Percentiles rank a stretch among this genome's conserved stretches.
These are phyloP conservation scores for Isabelozyma heimii DNA, from an alignment of 805 yeast genomes.

Conservation along the genomic window DNA sequence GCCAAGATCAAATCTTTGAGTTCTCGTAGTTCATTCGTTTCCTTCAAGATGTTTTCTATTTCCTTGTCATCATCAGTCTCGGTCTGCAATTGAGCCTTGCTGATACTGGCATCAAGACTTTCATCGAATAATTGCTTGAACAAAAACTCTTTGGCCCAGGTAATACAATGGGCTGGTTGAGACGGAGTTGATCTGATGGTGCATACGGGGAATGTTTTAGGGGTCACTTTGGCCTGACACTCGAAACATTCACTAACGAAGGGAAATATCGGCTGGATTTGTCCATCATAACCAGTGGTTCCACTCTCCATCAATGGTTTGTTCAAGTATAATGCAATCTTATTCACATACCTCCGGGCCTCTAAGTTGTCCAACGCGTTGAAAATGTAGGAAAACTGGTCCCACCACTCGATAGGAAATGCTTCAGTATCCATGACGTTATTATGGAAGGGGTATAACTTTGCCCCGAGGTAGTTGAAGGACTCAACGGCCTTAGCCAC, in stretches of 20 bases:
- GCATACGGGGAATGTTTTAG: constrained; percentile 92
- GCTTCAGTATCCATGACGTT: constrained; percentile 74
- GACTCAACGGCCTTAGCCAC: constrained; percentile 78
- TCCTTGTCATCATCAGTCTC: constrained; percentile 68
- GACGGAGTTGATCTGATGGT: constrained; percentile 97
- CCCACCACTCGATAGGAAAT: constrained; percentile 74
- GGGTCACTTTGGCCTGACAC: constrained; percentile 82
- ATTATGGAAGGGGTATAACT: constrained; percentile 77
- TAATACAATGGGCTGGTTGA: constrained; percentile 92
- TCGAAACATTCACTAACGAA: constrained; percentile 88
- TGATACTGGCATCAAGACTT: constrained; percentile 18
- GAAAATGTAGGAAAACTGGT: constrained; percentile 72
- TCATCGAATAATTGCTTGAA: constrained; percentile 77
- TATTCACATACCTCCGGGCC: constrained; percentile 88
- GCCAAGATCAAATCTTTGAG: constrained; percentile 19
- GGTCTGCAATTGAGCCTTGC: constrained; percentile 12
- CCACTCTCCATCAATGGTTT: constrained; percentile 90
- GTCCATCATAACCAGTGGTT: constrained; percentile 93
- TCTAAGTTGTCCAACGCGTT: constrained; percentile 94
- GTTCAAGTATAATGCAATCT: constrained; percentile 68
- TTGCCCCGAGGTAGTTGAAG: constrained; percentile 60
- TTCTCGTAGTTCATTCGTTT: constrained; percentile 59
- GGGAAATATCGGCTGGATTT: constrained; percentile 87
- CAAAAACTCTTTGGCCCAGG: constrained; percentile 94
- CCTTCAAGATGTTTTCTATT: constrained; percentile 60